Base-by-base conservation (phyloP, 345 rosid genomes). In the Raphanus sativus region DNA sequence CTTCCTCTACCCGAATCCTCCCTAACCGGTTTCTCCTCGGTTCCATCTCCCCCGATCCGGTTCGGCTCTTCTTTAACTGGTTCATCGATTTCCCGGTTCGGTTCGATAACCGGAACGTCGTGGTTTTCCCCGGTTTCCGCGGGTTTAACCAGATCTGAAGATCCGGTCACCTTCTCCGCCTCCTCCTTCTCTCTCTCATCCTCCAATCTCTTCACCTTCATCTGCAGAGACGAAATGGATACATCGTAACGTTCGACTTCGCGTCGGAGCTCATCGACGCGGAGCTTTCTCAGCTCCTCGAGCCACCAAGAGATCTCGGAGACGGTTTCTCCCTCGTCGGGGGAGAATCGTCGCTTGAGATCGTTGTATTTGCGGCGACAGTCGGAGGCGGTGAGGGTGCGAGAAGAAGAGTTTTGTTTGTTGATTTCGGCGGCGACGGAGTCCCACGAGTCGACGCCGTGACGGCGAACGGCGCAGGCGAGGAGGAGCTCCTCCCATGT, bases 401-500 rank as follows among this genome's bases (percentile, higher is more conserved):
- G 80, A 5, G 78, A 64, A 24, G 32, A 3, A 12, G 86, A 45
- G 71, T 83, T 86, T 1, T 81, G 75, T 77, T 81, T 85, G 61
- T 76, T 85, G 45, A 89, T 77, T 73, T 87, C 91, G 32, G 42
- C 40, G n/a, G 89, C 87, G 77, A 89, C 81, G 72, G 87, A 79
- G 67, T 75, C 84, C 91, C 93, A 89, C 59, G 84, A 79, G 17
- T 85, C 80, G 8, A 76, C 67, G 32, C 89, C 91, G 80, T 86
- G 77, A 5, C 91, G 89, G 79, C 74, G 85, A 3, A 89, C 93
- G 78, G 91, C 93, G 83, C 84, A 86, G 28, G 94, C 94, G 42
- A 92, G 84, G 59, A 92, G 75, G 15, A 92, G 86, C 78, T 92
- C 96, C 45, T 92, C 96, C 89, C 89, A 85, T 4, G 94, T 90